Percentiles rank a stretch among this genome's conserved stretches.
Conservation (phyloP, 768 basidiomycete species). For the Cyclocybe aegerita region DNA sequence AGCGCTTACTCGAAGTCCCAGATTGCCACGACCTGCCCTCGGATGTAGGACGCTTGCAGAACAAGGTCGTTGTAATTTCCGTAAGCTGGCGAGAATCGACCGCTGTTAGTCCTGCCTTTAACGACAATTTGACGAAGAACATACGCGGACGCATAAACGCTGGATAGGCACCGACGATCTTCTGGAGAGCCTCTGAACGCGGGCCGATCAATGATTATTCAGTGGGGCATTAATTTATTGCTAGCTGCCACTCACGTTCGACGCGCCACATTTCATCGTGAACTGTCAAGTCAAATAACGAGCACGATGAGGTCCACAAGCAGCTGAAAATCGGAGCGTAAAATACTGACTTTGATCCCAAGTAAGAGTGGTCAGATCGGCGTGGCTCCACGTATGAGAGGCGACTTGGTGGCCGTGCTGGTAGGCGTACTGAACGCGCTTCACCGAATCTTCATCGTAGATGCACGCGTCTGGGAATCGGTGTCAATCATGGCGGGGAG, state of each 20-base stretch:
- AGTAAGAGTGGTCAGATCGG: slow-evolving; percentile 34
- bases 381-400: slow-evolving; percentile 47
- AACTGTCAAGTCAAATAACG: slow-evolving; percentile 21
- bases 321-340: neutral
- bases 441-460: slow-evolving; percentile 30
- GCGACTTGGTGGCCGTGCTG: slow-evolving; percentile 41
- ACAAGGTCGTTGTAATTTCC: slow-evolving; percentile 50
- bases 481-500: neutral
- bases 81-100: no score
- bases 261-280: slow-evolving; percentile 46
- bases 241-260: slow-evolving; percentile 31
- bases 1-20: slow-evolving; percentile 39
- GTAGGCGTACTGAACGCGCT: slow-evolving; percentile 36
- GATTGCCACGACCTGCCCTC: slow-evolving; percentile 35
- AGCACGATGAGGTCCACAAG: neutral
- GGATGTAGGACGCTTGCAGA: slow-evolving; percentile 30
- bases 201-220: neutral
- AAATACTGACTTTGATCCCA: slow-evolving; percentile 37
- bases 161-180: slow-evolving; percentile 41
- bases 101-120: no score
- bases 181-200: slow-evolving; percentile 36
- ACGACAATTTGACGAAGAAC: slow-evolving; percentile 4
- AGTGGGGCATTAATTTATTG: neutral
- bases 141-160: slow-evolving; percentile 50
- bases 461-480: slow-evolving; percentile 34